Evolutionary conservation across 2,329 filamentous ascomycete species (phyloP).

Genomic region (Fusarium camptoceras): DNA sequence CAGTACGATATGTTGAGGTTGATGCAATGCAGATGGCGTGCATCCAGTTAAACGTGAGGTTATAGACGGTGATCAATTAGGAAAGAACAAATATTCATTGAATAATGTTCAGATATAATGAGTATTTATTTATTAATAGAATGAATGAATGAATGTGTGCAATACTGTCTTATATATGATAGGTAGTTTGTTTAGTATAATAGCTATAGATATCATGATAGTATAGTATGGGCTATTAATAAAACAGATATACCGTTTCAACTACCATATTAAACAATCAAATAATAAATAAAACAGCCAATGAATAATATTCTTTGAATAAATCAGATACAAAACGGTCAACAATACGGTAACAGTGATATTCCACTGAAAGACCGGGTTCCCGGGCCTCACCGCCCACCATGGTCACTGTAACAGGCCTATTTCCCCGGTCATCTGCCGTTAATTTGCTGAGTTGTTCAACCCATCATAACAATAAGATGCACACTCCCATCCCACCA

Average conservation of each 20-base stretch:
- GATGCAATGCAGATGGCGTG: slow-evolving; percentile 29
- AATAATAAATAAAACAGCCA: slow-evolving; percentile 3
- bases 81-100: background rate
- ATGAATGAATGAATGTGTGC: no score
- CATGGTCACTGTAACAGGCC: slow-evolving; percentile 32
- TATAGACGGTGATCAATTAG: slow-evolving; percentile 9
- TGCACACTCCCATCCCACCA: slow-evolving; percentile 39
- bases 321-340: slow-evolving; percentile 10
- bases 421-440: slow-evolving; percentile 51
- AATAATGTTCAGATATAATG: rapidly evolving
- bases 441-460: slow-evolving; percentile 52
- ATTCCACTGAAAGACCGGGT: slow-evolving; percentile 31
- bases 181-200: background rate
- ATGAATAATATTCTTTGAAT: slow-evolving; percentile 16
- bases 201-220: background rate
- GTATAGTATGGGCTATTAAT: background rate
- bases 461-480: slow-evolving; percentile 26
- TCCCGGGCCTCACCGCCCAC: slow-evolving; percentile 44
- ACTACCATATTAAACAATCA: background rate
- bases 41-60: slow-evolving; percentile 15
- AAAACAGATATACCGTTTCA: slow-evolving; percentile 10
- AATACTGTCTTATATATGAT: no score
- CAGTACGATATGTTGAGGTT: slow-evolving; percentile 4
- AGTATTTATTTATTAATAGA: no score
- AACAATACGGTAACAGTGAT: background rate